phyloP scores from a whole-genome alignment of 2,329 filamentous ascomycete species.

The Calonectria pteridis region DNA sequence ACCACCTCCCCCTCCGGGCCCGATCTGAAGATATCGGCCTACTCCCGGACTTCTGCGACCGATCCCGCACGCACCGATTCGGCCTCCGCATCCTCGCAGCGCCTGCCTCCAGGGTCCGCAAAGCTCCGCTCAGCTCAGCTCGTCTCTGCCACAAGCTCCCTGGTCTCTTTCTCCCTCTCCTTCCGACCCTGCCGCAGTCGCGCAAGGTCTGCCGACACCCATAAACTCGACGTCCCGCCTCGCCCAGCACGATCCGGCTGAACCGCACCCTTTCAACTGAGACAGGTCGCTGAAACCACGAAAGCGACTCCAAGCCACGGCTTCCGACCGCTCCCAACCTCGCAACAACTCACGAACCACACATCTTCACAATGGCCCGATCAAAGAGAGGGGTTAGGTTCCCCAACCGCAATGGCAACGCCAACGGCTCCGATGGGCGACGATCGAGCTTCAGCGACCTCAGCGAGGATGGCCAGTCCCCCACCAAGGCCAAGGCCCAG shows the following conservation, averaged over 20 bases:
- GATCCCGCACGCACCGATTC: conserved; percentile 7
- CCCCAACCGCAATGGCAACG: conserved; percentile 59
- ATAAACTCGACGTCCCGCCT: neutral
- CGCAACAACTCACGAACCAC: conserved; percentile 8
- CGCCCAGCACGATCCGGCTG: neutral
- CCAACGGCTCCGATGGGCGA: conserved; percentile 61
- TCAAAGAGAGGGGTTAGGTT: conserved; percentile 67
- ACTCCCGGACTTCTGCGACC: conserved; percentile 9
- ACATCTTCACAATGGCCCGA: conserved; percentile 48
- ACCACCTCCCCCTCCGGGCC: conserved; percentile 10
- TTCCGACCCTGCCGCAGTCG: conserved; percentile 28
- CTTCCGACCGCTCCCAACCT: conserved; percentile 8
- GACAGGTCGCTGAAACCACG: neutral
- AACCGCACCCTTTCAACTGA: neutral
- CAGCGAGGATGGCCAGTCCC: conserved; percentile 65
- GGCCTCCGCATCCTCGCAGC: neutral
- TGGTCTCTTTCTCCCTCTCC: conserved; percentile 1
- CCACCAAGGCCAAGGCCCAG: conserved; percentile 46
- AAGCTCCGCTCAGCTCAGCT: neutral
- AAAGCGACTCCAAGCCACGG: neutral
- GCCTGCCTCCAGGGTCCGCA: neutral
- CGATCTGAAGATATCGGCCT: neutral
- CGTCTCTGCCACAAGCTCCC: conserved; percentile 11
- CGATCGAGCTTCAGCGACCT: conserved; percentile 79
- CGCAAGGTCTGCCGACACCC: conserved; percentile 6